Evolutionary conservation across 805 yeast species (phyloP), one percentile per base, ranked within the genome.

Genomic region (Yamadazyma nakazawae): DNA sequence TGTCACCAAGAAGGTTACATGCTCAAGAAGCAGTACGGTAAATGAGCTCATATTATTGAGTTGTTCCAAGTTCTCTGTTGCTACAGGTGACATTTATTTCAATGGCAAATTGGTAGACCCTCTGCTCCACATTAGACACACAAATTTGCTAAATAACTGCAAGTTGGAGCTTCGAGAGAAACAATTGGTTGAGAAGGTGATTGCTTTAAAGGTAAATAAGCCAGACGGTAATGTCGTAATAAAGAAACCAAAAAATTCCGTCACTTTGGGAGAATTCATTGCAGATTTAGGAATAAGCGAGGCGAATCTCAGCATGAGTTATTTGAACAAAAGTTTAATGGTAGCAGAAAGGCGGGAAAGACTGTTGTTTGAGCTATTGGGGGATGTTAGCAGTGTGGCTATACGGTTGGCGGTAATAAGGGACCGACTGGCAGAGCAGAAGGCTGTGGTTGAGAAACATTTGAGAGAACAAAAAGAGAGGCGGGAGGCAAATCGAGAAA

Each of bases 61-160:
- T 7, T 48, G 62, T 16, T 58, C 58, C 14, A 63, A 63, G 48
- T 70, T 68, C 52, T 54, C 54, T 25, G 45, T 68, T 10, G 28
- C 46, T 4, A 39, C 45, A n/a, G 74, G 69, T 5, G 53, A 54
- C 14, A 50, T 70, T 37, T 30, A 36, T n/a, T 50, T 60, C 49
- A 61, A 65, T 38, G 58, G 60, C 46, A 67, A 66, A 45, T 54
- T 42, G 11, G 49, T 71, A 17, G 75, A 72, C 45, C 47, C 54
- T 3, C 48, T 66, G 14, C 55, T 66, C 21, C 68, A 74, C 1
- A 41, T 72, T 8, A 51, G 72, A 39, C 59, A 66, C 36, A 60
- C 70, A 13, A 60, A 54, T 25, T 53, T 72, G 19, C 49, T 60
- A 18, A 70, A 64, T 48, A 71, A 70, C 45, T 56, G 70, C 32